Evolutionary conservation across 345 rosid species (phyloP).

Genomic region (Populus alba): DNA sequence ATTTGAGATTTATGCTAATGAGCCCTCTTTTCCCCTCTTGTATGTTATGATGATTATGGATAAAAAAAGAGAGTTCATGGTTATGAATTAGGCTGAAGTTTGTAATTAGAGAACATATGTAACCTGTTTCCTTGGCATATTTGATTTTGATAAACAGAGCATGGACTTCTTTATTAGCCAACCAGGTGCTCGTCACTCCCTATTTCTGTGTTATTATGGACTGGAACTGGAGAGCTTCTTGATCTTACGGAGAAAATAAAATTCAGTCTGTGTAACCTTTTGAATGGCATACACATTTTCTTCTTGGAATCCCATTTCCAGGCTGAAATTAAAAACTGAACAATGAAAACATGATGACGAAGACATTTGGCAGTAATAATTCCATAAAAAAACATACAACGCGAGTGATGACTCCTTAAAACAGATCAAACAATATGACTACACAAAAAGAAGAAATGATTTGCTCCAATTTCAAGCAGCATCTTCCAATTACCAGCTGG

Average conservation of each 20-base stretch:
- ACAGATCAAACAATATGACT: neutral
- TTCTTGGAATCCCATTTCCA: neutral
- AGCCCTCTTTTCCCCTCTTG: neutral
- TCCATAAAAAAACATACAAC: neutral
- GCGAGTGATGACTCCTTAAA: neutral
- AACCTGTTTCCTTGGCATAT: conserved; percentile 5
- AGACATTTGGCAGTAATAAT: conserved; percentile 10
- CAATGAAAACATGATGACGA: neutral
- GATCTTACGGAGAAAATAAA: conserved; percentile 17
- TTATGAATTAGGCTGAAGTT: neutral
- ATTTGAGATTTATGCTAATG: neutral
- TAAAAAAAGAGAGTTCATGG: neutral
- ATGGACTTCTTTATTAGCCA: conserved; percentile 25
- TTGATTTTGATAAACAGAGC: conserved; percentile 8
- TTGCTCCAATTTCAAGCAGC: neutral
- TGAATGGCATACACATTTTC: no score
- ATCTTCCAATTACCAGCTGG: neutral
- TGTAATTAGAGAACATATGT: neutral
- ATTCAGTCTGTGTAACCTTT: no score
- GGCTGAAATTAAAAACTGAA: conserved; percentile 8
- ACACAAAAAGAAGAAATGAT: neutral
- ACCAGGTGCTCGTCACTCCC: conserved; percentile 73
- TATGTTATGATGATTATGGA: neutral
- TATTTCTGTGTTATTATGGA: conserved; percentile 91
- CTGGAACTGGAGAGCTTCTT: conserved; percentile 96